Evolutionary conservation across 2,329 filamentous ascomycete genomes (phyloP).

Genomic region (Leptographium galeiforme): DNA sequence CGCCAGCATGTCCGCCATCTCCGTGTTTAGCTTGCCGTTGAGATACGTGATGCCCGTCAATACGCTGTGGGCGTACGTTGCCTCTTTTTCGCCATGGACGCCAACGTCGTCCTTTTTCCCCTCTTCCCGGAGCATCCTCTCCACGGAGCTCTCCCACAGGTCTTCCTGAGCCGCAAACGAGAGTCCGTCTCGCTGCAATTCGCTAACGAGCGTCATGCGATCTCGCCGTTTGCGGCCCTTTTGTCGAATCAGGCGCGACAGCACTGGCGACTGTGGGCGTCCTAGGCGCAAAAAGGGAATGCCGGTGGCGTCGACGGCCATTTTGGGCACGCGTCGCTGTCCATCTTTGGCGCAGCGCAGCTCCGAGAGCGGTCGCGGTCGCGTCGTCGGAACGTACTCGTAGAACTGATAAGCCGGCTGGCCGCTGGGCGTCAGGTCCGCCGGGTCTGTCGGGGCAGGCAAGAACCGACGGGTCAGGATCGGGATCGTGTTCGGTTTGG

Average conservation of each 20-base stretch:
- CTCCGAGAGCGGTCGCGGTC: slow-evolving; percentile 33
- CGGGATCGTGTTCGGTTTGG: slow-evolving; percentile 13
- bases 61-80: slow-evolving; percentile 19
- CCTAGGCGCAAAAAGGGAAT: slow-evolving; percentile 52
- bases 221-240: slow-evolving; percentile 31
- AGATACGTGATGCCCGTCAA: slow-evolving; percentile 12
- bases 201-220: slow-evolving; percentile 23
- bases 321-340: slow-evolving; percentile 41
- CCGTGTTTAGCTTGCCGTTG: slow-evolving; percentile 16
- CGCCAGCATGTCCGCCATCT: slow-evolving; percentile 26
- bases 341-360: slow-evolving; percentile 30
- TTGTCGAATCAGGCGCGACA: slow-evolving; percentile 44
- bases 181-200: slow-evolving; percentile 24
- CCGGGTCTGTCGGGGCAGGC: slow-evolving; percentile 9
- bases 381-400: slow-evolving; percentile 31
- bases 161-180: slow-evolving; percentile 26
- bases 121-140: slow-evolving; percentile 15
- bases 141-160: slow-evolving; percentile 31
- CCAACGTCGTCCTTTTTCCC: neutral
- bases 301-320: slow-evolving; percentile 37
- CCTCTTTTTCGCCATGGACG: neutral
- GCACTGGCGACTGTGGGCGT: slow-evolving; percentile 48
- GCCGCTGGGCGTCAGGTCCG: slow-evolving; percentile 6
- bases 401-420: slow-evolving; percentile 3
- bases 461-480: slow-evolving; percentile 16